Evolutionary conservation across 2,329 filamentous ascomycete species (phyloP).

Genomic region (Diplodia scrobiculata): DNA sequence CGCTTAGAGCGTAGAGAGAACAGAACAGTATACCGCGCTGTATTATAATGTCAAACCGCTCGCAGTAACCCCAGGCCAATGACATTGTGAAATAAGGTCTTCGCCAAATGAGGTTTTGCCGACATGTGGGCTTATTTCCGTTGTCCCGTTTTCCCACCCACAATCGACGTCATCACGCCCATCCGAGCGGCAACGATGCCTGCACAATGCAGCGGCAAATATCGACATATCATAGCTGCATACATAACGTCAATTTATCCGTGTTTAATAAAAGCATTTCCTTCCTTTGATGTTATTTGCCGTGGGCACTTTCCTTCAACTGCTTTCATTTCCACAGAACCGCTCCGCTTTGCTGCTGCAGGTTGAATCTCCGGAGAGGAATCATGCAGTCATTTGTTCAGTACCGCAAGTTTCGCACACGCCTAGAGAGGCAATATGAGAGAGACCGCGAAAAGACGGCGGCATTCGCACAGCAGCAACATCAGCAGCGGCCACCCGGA

Average conservation of each 20-base stretch:
- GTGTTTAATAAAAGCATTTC: not conserved
- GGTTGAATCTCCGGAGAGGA: not conserved
- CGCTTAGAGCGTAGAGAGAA: constrained; percentile 23
- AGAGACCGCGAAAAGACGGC: constrained; percentile 28
- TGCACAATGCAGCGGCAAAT: not conserved
- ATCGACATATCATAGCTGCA: not conserved
- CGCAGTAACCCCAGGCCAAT: not conserved
- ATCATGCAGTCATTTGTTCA: constrained; percentile 38
- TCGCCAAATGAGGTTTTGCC: not conserved
- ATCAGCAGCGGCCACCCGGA: not conserved
- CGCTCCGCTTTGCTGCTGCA: not conserved
- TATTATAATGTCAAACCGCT: not conserved
- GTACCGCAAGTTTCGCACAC: constrained; percentile 33
- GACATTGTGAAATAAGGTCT: not conserved
- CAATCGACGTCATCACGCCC: constrained; percentile 12
- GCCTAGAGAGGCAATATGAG: constrained; percentile 30
- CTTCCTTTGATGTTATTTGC: not conserved
- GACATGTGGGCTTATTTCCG: not conserved
- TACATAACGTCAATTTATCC: not conserved
- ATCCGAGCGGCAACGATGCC: too few relatives aligned
- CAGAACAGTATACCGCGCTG: not conserved
- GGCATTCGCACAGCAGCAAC: not conserved
- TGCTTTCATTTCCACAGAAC: not conserved
- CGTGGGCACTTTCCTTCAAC: not conserved
- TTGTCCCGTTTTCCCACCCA: not conserved